Percentiles rank a stretch among this genome's conserved stretches.
phyloP scores from a whole-genome alignment of 1,284 basidiomycete genomes.

The Stereum hirsutum region DNA sequence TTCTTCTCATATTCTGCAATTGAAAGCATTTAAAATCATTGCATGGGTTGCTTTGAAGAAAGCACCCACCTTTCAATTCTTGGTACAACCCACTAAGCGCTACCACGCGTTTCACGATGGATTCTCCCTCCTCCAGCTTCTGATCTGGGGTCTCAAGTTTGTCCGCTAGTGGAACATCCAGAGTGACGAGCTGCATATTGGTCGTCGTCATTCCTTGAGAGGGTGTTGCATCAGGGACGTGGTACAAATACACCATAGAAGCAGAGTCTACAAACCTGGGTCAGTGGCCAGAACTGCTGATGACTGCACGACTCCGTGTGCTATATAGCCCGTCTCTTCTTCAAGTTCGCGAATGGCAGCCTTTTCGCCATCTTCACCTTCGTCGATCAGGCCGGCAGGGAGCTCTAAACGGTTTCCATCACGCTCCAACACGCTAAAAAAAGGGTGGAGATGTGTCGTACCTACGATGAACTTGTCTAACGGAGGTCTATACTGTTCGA shows the following conservation, averaged over 20 bases:
- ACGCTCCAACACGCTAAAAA: not conserved
- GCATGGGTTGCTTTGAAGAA: not conserved
- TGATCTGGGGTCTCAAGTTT: constrained; percentile 51
- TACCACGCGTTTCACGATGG: constrained; percentile 69
- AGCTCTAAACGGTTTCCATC: constrained; percentile 43
- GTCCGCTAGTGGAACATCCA: constrained; percentile 54
- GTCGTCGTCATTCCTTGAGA: constrained; percentile 71
- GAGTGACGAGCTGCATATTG: constrained; percentile 69
- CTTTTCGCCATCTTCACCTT: constrained; percentile 66
- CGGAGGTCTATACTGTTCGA: constrained; percentile 85
- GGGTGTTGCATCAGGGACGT: not conserved
- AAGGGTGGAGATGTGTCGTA: constrained; percentile 18
- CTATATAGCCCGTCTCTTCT: constrained; percentile 86
- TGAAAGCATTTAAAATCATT: not conserved
- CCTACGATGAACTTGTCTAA: constrained; percentile 69
- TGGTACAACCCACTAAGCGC: constrained; percentile 53
- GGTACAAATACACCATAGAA: too few relatives aligned
- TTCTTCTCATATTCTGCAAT: constrained; percentile 55
- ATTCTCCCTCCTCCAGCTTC: constrained; percentile 74
- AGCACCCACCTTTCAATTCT: constrained; percentile 51
- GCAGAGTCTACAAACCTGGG: constrained; percentile 48
- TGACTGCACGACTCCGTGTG: constrained; percentile 50
- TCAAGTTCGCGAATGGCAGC: constrained; percentile 80
- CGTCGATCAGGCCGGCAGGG: constrained; percentile 82
- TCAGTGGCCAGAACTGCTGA: constrained; percentile 69